phyloP scores from a whole-genome alignment of 2,329 filamentous ascomycete species.

The Hymenoscyphus infarciens region DNA sequence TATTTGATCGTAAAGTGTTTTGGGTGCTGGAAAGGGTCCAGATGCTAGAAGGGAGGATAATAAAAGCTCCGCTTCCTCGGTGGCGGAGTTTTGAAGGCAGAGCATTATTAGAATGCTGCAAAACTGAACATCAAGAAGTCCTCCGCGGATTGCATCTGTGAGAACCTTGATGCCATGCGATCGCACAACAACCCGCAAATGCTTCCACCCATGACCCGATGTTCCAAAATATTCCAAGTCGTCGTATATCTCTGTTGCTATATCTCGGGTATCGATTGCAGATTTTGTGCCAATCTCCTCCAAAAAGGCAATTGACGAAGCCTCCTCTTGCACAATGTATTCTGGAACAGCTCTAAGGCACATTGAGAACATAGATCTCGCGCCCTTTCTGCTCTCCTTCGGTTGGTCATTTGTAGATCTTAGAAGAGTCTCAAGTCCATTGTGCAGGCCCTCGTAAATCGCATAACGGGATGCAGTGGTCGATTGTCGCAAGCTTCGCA shows the following conservation, averaged over 20 bases:
- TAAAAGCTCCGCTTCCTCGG: conserved; percentile 42
- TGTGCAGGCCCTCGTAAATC: conserved; percentile 45
- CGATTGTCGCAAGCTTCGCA: conserved; percentile 36
- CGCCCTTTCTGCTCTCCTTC: conserved; percentile 25
- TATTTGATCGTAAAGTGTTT: conserved; percentile 29
- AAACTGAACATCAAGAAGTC: conserved; percentile 42
- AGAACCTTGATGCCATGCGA: conserved; percentile 46
- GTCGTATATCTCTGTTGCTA: conserved; percentile 46
- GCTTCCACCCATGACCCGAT: conserved; percentile 42
- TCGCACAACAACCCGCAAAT: conserved; percentile 44
- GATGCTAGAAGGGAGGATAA: conserved; percentile 37
- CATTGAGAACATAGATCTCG: conserved; percentile 46
- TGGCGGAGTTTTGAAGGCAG: conserved; percentile 38
- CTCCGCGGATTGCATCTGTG: conserved; percentile 41
- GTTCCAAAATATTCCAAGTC: conserved; percentile 46
- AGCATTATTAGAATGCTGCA: conserved; percentile 41
- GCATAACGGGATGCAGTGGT: conserved; percentile 34
- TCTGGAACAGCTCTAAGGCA: conserved; percentile 47
- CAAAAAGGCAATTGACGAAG: conserved; percentile 39
- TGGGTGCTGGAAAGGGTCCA: conserved; percentile 38
- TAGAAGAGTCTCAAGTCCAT: conserved; percentile 44
- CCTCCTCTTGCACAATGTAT: conserved; percentile 46
- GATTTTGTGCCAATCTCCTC: conserved; percentile 38
- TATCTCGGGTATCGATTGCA: conserved; percentile 35
- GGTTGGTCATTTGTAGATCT: conserved; percentile 37